These are phyloP conservation scores for Paxillus ammoniavirescens DNA, from an alignment of 768 basidiomycete species.

Conservation along the genomic window DNA sequence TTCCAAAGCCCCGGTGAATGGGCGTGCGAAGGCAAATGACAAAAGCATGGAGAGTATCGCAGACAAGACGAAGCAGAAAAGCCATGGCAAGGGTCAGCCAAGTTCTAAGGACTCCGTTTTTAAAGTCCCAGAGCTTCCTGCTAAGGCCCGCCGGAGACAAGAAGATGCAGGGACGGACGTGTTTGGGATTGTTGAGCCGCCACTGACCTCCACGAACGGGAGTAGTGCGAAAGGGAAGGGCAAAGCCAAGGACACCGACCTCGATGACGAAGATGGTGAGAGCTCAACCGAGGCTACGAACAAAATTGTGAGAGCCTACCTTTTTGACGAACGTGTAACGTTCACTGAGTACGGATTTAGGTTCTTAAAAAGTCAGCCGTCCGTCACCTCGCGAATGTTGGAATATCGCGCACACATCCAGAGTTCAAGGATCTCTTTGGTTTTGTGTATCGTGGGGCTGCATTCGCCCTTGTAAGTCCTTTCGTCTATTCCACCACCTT, in stretches of 20 bases:
- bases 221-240: constrained; percentile 35
- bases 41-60: neutral
- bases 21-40: constrained; percentile 6
- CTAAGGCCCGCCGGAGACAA: constrained; percentile 19
- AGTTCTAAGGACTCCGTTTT: constrained; percentile 23
- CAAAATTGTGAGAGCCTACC: constrained; percentile 49
- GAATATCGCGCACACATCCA: constrained; percentile 34
- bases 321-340: neutral
- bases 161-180: constrained; percentile 27
- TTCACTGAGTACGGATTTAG: constrained; percentile 16
- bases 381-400: constrained; percentile 29
- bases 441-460: constrained; percentile 38
- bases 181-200: constrained; percentile 26
- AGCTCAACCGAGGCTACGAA: constrained; percentile 53
- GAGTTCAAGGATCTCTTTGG: constrained; percentile 43
- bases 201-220: constrained; percentile 16
- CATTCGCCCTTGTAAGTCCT: constrained; percentile 39
- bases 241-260: constrained; percentile 31
- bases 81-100: constrained; percentile 11
- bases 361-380: constrained; percentile 40
- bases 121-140: constrained; percentile 51
- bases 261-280: constrained; percentile 15
- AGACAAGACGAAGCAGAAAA: constrained; percentile 8
- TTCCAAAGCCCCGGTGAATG: constrained; percentile 13
- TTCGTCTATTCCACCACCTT: neutral